These are phyloP conservation scores for Starmerella powellii DNA, from an alignment of 805 yeast genomes.

Conservation along the genomic window DNA sequence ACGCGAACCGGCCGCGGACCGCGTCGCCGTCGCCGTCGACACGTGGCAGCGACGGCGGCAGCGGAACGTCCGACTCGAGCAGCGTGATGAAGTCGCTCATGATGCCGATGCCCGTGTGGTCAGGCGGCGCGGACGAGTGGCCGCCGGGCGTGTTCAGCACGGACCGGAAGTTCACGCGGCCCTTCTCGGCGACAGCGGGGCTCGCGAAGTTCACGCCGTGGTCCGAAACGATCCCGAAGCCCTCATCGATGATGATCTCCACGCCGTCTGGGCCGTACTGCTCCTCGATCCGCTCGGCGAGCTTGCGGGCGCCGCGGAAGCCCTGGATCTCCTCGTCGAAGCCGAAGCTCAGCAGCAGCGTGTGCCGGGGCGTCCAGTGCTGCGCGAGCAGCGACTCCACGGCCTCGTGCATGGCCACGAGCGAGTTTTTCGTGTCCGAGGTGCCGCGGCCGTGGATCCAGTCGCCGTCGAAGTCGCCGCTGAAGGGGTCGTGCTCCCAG, in stretches of 20 bases:
- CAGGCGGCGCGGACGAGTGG: conserved; percentile 69
- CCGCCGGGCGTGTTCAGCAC: conserved; percentile 59
- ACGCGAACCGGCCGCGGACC: conserved; percentile 42
- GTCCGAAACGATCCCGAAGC: conserved; percentile 35
- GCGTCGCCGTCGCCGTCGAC: conserved; percentile 41
- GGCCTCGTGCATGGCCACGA: conserved; percentile 52
- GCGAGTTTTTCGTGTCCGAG: conserved; percentile 52
- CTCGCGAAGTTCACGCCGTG: conserved; percentile 42
- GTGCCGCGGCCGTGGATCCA: conserved; percentile 62
- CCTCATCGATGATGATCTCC: conserved; percentile 59
- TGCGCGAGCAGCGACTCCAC: conserved; percentile 41
- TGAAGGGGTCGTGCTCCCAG: conserved; percentile 56
- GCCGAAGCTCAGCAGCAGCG: conserved; percentile 52
- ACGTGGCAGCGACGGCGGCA: conserved; percentile 11
- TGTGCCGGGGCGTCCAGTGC: conserved; percentile 44
- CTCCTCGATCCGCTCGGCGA: conserved; percentile 38
- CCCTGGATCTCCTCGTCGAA: conserved; percentile 68
- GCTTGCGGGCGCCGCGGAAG: conserved; percentile 43
- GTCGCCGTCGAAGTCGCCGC: conserved; percentile 53
- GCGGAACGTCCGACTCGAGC: conserved; percentile 40
- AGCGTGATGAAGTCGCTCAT: conserved; percentile 44
- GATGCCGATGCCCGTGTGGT: conserved; percentile 70
- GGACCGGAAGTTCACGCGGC: conserved; percentile 40
- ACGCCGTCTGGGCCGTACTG: conserved; percentile 51
- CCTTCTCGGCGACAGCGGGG: conserved; percentile 54